Evolutionary conservation across 805 yeast species (phyloP), one percentile per base, ranked within the genome.

Genomic region (Candida insectalens): DNA sequence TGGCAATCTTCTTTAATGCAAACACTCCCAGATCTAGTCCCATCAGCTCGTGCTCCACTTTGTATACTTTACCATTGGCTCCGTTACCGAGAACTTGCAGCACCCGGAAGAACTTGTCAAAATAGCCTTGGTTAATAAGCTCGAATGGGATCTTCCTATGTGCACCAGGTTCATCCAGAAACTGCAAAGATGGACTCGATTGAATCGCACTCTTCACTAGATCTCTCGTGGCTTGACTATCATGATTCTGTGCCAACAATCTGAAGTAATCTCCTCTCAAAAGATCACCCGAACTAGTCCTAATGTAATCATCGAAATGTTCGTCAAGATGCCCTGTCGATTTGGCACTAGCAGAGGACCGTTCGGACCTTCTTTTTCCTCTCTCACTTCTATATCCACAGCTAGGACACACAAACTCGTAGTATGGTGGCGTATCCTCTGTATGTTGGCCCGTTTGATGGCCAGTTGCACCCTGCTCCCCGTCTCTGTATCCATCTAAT

Each of bases 1-100:
- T 79, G 6, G 89, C 79, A 6, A 87, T 82, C 47, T 85, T 77
- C 47, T 87, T 87, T 36, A 87, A 63, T 0, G 96, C 96, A 64
- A 82, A 87, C 0, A 71, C 61, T 0, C 96, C 96, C 21, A 87
- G 50, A 17, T 77, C 69, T 22, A 77, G 66, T 9, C 77, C 77
- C 39, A 82, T 78, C 25, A 88, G 58, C n/a, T 69, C 66, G 52
- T 87, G 96, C 37, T 77, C 84, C 5, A 87, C 96, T 49, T 84
- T 75, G 47, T 71, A 80, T 7, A 87, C 96, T 19, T 79, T 73
- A 0, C 95, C 95, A 44, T 84, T 74, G 4, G 94, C 82, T 0
- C 96, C 96, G 23, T 79, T 67, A 0, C 96, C 96, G 10, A 87
- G 56, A 2, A 69, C 57, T 1, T 72, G 66, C 10, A 76, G 57